These are phyloP conservation scores for Crithidia bombi DNA, from an alignment of 208 protist genomes.

Conservation along the genomic window DNA sequence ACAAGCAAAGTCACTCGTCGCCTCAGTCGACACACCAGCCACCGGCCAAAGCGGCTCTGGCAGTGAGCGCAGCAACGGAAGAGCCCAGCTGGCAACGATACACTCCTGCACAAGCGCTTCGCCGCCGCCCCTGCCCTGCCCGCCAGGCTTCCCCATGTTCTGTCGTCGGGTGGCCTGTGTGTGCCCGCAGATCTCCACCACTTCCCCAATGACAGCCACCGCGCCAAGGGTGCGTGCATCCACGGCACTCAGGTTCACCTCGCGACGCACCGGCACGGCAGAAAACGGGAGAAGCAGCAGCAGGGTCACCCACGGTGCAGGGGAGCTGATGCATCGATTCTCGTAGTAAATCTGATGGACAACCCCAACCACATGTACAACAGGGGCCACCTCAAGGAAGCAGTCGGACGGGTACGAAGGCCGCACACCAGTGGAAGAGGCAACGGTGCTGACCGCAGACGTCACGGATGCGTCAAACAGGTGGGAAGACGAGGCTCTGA, in stretches of 20 bases:
- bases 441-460: too few species aligned
- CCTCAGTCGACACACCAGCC: neutral
- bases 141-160: neutral
- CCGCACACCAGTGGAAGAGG: neutral
- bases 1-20: neutral
- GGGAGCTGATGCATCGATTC: slow-evolving; percentile 11
- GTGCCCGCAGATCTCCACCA: slow-evolving; percentile 36
- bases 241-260: slow-evolving; percentile 22
- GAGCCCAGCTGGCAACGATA: slow-evolving; percentile 32
- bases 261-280: neutral
- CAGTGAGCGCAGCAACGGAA: neutral
- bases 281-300: slow-evolving; percentile 11
- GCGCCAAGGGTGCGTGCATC: neutral
- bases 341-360: slow-evolving; percentile 53
- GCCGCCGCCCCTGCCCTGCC: neutral
- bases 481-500: neutral
- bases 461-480: neutral
- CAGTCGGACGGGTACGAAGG: slow-evolving; percentile 21
- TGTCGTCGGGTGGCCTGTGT: slow-evolving; percentile 15
- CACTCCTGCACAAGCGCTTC: slow-evolving; percentile 27
- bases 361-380: slow-evolving; percentile 34
- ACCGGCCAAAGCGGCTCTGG: neutral
- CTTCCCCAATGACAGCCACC: slow-evolving; percentile 33
- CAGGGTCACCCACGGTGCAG: slow-evolving; percentile 44
- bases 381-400: slow-evolving; percentile 20